Percentiles rank a stretch among this genome's conserved stretches.
Evolutionary conservation across 352 stramenopile genomes (phyloP).

Genomic region (Pythium rishiriense): DNA sequence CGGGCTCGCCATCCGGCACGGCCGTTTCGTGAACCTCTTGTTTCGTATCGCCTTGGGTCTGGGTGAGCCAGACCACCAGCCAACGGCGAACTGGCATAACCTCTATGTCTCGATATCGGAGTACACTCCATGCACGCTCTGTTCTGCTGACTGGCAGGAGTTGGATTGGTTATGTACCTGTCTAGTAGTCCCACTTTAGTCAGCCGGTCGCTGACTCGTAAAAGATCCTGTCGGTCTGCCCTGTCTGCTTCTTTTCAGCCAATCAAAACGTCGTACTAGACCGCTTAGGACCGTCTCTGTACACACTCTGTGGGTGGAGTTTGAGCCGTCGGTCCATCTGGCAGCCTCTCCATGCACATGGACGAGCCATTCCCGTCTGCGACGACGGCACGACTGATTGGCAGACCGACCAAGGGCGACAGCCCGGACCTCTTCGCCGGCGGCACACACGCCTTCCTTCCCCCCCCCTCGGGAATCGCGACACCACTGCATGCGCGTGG

Average conservation of each 20-base stretch:
- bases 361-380: neutral
- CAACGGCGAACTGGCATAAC: neutral
- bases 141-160: too few relatives aligned
- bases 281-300: neutral
- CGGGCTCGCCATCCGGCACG: neutral
- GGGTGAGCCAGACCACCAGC: too few relatives aligned
- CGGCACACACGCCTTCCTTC: too few relatives aligned
- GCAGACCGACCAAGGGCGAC: neutral
- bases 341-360: neutral
- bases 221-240: neutral
- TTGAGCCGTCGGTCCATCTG: neutral
- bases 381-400: constrained; percentile 10
- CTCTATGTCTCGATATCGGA: neutral
- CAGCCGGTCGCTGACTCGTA: constrained; percentile 15
- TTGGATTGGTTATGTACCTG: neutral
- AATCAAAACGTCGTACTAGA: neutral
- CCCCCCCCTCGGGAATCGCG: constrained; percentile 1
- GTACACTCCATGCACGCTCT: too few relatives aligned
- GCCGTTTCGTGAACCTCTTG: neutral
- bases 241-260: constrained; percentile 2
- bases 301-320: neutral
- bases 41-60: too few relatives aligned
- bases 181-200: constrained; percentile 17
- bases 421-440: neutral
- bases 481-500: neutral